Conservation (phyloP, 2,329 filamentous ascomycete genomes). For the Aspergillus tubingensis region DNA sequence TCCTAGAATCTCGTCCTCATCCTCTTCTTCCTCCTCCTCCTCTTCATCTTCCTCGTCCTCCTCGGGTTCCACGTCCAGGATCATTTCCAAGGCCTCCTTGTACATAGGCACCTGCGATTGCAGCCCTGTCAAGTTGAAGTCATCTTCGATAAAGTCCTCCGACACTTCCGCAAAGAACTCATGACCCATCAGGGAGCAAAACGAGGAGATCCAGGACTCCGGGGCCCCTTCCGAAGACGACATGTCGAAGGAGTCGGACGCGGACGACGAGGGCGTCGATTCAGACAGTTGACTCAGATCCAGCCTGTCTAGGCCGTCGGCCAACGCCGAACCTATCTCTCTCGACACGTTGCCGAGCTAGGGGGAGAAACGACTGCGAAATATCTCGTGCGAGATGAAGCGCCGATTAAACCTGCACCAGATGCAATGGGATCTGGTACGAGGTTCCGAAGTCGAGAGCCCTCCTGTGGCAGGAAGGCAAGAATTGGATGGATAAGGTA, state of each 20-base stretch:
- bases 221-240: constrained; percentile 53
- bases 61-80: constrained; percentile 95
- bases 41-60: constrained; percentile 71
- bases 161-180: constrained; percentile 99
- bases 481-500: not conserved
- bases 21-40: constrained; percentile 68
- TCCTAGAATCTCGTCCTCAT: constrained; percentile 66
- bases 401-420: constrained; percentile 14
- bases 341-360: constrained; percentile 49
- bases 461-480: not conserved
- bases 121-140: constrained; percentile 96
- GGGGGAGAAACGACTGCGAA: constrained; percentile 11
- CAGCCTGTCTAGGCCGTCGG: constrained; percentile 51
- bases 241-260: constrained; percentile 45
- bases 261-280: constrained; percentile 44
- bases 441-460: constrained; percentile 4
- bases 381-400: constrained; percentile 16
- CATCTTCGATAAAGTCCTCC: constrained; percentile 99
- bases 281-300: constrained; percentile 49
- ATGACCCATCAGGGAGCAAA: constrained; percentile 91
- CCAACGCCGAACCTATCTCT: constrained; percentile 48
- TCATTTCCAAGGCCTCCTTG: constrained; percentile 99
- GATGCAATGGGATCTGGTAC: constrained; percentile 11
- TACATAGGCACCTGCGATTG: constrained; percentile 97
- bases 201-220: constrained; percentile 98